A percentile compares a stretch with the other conserved stretches of the same genome.
Conservation (phyloP, 2,329 filamentous ascomycete genomes). For the Paracamarosporium sp. region DNA sequence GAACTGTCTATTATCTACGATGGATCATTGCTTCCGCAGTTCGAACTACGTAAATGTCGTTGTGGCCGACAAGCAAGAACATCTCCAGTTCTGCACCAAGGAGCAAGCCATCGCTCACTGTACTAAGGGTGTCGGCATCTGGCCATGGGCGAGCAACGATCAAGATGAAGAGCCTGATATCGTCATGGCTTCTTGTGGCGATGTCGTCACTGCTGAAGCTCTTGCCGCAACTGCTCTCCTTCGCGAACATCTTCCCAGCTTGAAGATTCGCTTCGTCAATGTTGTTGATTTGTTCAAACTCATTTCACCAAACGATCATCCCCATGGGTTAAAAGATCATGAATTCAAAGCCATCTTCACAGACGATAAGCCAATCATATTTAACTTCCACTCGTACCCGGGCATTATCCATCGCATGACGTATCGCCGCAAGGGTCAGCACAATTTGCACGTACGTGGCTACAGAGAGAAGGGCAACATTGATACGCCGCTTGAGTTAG, state of each 20-base stretch:
- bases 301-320: conserved; percentile 72
- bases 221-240: conserved; percentile 77
- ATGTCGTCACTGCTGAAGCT: conserved; percentile 76
- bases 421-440: conserved; percentile 74
- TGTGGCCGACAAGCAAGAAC: conserved; percentile 80
- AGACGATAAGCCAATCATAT: conserved; percentile 73
- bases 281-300: conserved; percentile 83
- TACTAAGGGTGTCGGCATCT: conserved; percentile 79
- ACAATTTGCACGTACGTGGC: conserved; percentile 75
- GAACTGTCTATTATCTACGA: conserved; percentile 77
- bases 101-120: conserved; percentile 76
- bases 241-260: conserved; percentile 71
- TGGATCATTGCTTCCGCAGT: conserved; percentile 76
- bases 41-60: conserved; percentile 83
- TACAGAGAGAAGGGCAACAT: conserved; percentile 88
- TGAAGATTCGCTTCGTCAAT: conserved; percentile 82
- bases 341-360: conserved; percentile 78
- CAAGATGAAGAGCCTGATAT: conserved; percentile 72
- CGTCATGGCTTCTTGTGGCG: conserved; percentile 78
- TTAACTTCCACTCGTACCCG: conserved; percentile 86
- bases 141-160: conserved; percentile 78
- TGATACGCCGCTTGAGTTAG: conserved; percentile 79
- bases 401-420: conserved; percentile 80
- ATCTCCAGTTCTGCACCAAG: conserved; percentile 78
- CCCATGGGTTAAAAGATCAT: conserved; percentile 65